These are phyloP conservation scores for Chaetomiaceae sp. DNA, from an alignment of 2,329 filamentous ascomycete genomes.

Conservation along the genomic window DNA sequence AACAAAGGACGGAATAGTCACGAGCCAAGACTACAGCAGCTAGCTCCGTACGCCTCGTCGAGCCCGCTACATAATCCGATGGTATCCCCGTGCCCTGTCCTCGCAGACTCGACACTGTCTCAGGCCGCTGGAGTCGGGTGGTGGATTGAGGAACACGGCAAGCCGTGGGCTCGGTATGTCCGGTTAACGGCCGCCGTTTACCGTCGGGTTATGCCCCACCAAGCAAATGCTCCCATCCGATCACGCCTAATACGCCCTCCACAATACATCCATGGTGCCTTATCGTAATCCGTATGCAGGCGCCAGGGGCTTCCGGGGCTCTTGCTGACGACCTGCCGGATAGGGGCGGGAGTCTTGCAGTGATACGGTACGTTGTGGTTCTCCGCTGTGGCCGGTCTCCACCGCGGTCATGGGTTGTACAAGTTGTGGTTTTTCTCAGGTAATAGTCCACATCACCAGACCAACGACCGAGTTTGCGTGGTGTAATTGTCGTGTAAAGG, in stretches of 20 bases:
- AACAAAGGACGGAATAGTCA: background rate
- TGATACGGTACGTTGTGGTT: background rate
- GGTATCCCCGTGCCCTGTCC: background rate
- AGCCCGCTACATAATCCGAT: slow-evolving; percentile 3
- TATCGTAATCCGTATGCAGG: background rate
- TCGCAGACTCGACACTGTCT: background rate
- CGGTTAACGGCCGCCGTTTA: slow-evolving; percentile 16
- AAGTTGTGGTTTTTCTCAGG: slow-evolving; percentile 12
- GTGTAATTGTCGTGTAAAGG: slow-evolving; percentile 14
- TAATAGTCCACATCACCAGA: slow-evolving; percentile 18
- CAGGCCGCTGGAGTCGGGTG: background rate
- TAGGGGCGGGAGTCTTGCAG: background rate
- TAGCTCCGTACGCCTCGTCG: background rate
- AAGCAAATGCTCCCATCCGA: slow-evolving; percentile 1
- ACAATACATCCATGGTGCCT: no score
- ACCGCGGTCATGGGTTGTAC: background rate
- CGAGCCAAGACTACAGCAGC: background rate
- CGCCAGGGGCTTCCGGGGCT: background rate
- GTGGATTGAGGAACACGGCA: slow-evolving; percentile 4
- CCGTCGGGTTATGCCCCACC: slow-evolving; percentile 12
- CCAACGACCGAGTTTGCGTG: slow-evolving; percentile 7
- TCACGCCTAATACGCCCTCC: background rate
- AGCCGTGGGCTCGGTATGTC: background rate
- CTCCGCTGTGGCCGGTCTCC: background rate
- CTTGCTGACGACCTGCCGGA: slow-evolving; percentile 11